Evolutionary conservation across 108 stramenopile genomes (phyloP), one percentile per base, ranked within the genome.

Genomic region (Nitzschia inconspicua): DNA sequence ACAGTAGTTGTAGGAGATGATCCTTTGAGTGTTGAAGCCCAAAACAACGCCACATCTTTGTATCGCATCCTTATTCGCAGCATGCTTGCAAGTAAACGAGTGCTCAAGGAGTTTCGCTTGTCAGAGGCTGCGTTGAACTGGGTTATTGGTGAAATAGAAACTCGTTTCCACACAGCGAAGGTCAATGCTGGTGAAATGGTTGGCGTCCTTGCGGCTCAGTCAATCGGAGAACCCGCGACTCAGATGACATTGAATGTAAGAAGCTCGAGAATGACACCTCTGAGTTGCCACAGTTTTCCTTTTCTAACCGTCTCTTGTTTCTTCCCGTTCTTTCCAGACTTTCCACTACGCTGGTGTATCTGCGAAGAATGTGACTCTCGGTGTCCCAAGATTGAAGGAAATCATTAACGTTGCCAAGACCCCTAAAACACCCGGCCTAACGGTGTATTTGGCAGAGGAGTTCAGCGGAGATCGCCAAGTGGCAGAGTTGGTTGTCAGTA

Each of bases 311-410:
- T 43, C 2, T 31, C 30, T 56, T 56, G 1, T 56, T 39, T 18
- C 5, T 28, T 10, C 34, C 5, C 2, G 25, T 39, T 3, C 39
- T 40, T 41, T 78, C 77, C 70, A 62, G 60, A 99, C 98, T 24
- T 99, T 99, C 75, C 98, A 99, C 75, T 96, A 94, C 59, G 96
- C 98, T 41, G 98, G 98, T 60, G 95, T 99, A 25, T 89, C 89
- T 25, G 96, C 98, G 6, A 99, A 99, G 88, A 98, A 99, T 78
- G 98, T 99, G 2, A 99, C 98, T 7, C 78, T 99, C 19, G 98
- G 98, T 48, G 98, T 99, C 26, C 98, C 98, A 22, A 88, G 98
- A 13, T 71, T 99, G 57, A 97, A 97, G 69, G 98, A 99, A 80
- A 94, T 98, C 53, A 94, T 99, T 39, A 97, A 97, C 64, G 95